phyloP scores from a whole-genome alignment of 176 grass and related monocot genomes.

The Oryza meridionalis region DNA sequence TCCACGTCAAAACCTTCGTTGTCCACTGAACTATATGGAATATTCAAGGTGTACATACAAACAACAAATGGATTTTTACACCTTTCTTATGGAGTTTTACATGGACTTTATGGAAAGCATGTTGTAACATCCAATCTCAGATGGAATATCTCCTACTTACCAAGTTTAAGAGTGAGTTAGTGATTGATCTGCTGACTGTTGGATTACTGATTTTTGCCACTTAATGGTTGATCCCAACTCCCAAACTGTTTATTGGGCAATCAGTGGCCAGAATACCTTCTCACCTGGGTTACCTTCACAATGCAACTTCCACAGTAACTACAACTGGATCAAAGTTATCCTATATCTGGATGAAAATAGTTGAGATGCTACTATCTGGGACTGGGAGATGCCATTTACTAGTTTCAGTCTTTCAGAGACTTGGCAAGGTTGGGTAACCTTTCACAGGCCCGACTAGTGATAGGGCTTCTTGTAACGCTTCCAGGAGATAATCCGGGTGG shows the following conservation, averaged over 20 bases:
- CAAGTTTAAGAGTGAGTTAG: background rate
- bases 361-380: background rate
- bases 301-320: background rate
- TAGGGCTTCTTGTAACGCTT: constrained; percentile 74
- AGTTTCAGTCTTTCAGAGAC: constrained; percentile 2
- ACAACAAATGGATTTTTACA: background rate
- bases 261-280: background rate
- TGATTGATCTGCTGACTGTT: background rate
- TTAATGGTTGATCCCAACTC: background rate
- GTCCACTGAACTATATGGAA: background rate
- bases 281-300: background rate
- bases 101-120: background rate
- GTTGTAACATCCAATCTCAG: background rate
- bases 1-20: background rate
- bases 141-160: background rate
- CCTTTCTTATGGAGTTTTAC: background rate
- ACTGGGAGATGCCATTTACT: constrained; percentile 11
- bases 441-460: constrained; percentile 74
- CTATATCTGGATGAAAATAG: background rate
- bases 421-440: constrained; percentile 33
- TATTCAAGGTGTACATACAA: background rate
- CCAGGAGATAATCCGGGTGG: constrained; percentile 64
- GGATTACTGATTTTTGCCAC: background rate
- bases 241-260: background rate
- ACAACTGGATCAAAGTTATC: background rate